phyloP scores from a whole-genome alignment of 768 basidiomycete genomes.

The Pleurotus cornucopiae region DNA sequence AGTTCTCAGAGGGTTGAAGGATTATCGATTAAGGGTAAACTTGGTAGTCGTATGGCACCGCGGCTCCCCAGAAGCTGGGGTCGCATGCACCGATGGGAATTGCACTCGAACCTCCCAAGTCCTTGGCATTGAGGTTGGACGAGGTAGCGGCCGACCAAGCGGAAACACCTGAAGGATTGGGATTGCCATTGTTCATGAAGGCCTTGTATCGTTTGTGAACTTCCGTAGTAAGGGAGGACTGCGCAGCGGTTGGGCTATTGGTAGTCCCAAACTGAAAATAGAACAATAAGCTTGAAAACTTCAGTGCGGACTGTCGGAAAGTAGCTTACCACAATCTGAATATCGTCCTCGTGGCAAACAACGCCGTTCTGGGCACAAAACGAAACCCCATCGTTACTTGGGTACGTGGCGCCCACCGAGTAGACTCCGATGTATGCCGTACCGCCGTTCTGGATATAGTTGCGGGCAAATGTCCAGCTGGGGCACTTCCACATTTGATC shows the following conservation, averaged over 20 bases:
- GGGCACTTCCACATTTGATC: constrained; percentile 72
- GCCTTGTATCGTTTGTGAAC: constrained; percentile 66
- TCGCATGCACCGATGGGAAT: constrained; percentile 55
- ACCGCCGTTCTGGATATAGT: constrained; percentile 63
- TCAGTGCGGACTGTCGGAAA: background rate
- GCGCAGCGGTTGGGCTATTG: constrained; percentile 47
- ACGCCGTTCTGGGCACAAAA: constrained; percentile 53
- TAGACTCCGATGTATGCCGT: constrained; percentile 65
- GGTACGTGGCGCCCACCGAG: constrained; percentile 65
- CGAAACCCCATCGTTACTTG: constrained; percentile 51
- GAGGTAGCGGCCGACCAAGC: constrained; percentile 53
- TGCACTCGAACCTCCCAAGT: constrained; percentile 56
- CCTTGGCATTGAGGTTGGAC: constrained; percentile 50
- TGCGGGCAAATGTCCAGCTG: constrained; percentile 65
- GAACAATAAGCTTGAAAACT: constrained; percentile 1
- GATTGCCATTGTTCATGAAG: constrained; percentile 59
- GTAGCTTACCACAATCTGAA: constrained; percentile 62
- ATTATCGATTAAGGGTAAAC: constrained; percentile 24
- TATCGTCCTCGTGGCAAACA: constrained; percentile 83
- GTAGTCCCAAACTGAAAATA: constrained; percentile 49
- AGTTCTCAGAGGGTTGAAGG: constrained; percentile 27
- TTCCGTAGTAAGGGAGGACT: constrained; percentile 56
- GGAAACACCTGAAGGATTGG: constrained; percentile 48
- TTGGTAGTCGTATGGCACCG: constrained; percentile 71
- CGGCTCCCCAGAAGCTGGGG: constrained; percentile 63